phyloP scores from a whole-genome alignment of 176 grass and related monocot species.

The Oryza rufipogon region DNA sequence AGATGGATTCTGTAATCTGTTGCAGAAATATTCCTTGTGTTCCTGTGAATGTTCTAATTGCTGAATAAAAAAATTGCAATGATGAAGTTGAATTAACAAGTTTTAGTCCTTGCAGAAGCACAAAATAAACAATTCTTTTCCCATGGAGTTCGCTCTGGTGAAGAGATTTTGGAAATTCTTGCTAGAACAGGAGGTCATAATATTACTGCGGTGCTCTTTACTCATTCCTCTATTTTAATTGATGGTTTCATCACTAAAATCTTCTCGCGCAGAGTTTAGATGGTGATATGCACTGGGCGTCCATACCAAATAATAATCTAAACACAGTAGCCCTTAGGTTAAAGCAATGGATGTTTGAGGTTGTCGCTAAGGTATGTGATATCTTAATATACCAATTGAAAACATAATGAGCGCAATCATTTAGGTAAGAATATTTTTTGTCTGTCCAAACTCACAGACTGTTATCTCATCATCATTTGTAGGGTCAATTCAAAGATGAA shows the following conservation, averaged over 20 bases:
- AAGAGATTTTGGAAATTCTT: slow-evolving; percentile 97
- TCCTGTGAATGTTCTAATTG: neutral
- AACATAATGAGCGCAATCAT: neutral
- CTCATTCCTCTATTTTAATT: slow-evolving; percentile 35
- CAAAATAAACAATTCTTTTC: slow-evolving; percentile 70
- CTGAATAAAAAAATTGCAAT: neutral
- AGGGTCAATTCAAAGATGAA: slow-evolving; percentile 99
- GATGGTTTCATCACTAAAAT: slow-evolving; percentile 18
- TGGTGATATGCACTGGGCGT: slow-evolving; percentile 77
- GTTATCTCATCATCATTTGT: slow-evolving; percentile 29
- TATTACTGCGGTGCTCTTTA: slow-evolving; percentile 31
- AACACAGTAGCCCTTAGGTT: slow-evolving; percentile 59
- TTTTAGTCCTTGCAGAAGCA: slow-evolving; percentile 63
- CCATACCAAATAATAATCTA: slow-evolving; percentile 72
- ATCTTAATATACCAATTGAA: slow-evolving; percentile 10
- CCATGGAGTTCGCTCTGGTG: slow-evolving; percentile 71
- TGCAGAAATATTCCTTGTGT: neutral
- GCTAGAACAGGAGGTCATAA: slow-evolving; percentile 70
- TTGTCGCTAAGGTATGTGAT: slow-evolving; percentile 73
- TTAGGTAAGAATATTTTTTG: neutral
- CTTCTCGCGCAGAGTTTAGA: slow-evolving; percentile 70
- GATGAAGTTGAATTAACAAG: slow-evolving; percentile 34
- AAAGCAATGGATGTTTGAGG: slow-evolving; percentile 78
- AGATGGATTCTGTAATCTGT: slow-evolving; percentile 7
- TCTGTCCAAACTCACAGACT: slow-evolving; percentile 21